Evolutionary conservation across 495 filamentous ascomycete species (phyloP).

Genomic region (Xylaria sp.): DNA sequence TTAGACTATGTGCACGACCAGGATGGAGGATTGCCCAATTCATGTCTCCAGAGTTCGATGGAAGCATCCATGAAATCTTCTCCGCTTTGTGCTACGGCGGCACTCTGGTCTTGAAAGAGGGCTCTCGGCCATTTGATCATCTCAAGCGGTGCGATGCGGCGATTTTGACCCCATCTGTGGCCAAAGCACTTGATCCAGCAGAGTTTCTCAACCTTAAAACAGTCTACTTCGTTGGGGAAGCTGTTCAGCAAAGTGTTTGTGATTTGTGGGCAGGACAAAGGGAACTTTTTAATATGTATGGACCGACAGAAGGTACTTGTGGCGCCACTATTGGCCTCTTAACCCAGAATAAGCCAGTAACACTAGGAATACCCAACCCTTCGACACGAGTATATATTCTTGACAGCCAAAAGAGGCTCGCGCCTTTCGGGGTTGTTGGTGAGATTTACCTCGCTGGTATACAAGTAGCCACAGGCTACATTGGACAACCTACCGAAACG

Average conservation of each 20-base stretch:
- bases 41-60: slow-evolving; percentile 49
- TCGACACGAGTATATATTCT: slow-evolving; percentile 45
- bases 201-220: slow-evolving; percentile 36
- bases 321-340: slow-evolving; percentile 38
- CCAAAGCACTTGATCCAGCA: slow-evolving; percentile 28
- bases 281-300: slow-evolving; percentile 40
- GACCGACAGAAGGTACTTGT: slow-evolving; percentile 46
- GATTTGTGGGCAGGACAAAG: slow-evolving; percentile 39
- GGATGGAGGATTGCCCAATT: slow-evolving; percentile 43
- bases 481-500: slow-evolving; percentile 34
- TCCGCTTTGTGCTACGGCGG: slow-evolving; percentile 48
- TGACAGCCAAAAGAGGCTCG: slow-evolving; percentile 23
- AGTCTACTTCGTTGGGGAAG: slow-evolving; percentile 44
- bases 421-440: slow-evolving; percentile 40
- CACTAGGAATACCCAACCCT: slow-evolving; percentile 41
- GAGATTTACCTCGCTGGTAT: slow-evolving; percentile 48
- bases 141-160: slow-evolving; percentile 33
- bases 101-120: slow-evolving; percentile 42
- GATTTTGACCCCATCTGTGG: slow-evolving; percentile 45
- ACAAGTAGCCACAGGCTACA: slow-evolving; percentile 47
- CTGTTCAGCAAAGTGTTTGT: slow-evolving; percentile 36
- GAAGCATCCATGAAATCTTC: slow-evolving; percentile 50
- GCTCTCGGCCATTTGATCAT: slow-evolving; percentile 32
- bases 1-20: slow-evolving; percentile 36
- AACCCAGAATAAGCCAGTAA: slow-evolving; percentile 33